phyloP scores from a whole-genome alignment of 345 rosid species.

The Lepidium didymum region DNA sequence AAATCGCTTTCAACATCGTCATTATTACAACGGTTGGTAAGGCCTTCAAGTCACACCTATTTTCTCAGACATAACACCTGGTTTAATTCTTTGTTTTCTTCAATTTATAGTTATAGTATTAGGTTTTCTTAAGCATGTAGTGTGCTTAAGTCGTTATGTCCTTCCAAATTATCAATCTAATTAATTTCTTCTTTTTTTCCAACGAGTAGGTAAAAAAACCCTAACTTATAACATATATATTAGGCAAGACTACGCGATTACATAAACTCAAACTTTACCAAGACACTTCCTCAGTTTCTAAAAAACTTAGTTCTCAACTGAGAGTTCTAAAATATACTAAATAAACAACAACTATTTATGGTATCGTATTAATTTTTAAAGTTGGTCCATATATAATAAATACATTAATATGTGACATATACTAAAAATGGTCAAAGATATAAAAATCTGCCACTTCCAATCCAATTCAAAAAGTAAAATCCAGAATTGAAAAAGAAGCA shows the following conservation, averaged over 20 bases:
- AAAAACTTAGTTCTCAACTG: no score
- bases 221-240: no score
- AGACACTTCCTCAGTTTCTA: no score
- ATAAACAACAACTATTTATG: background rate
- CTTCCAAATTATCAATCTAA: no score
- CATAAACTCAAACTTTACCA: no score
- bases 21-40: background rate
- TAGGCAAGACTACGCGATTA: no score
- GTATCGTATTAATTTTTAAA: background rate
- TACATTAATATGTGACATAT: background rate
- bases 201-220: no score
- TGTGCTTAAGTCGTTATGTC: background rate
- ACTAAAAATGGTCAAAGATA: slow-evolving; percentile 15
- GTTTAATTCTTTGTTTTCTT: background rate
- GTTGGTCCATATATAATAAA: background rate
- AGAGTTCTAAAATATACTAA: no score
- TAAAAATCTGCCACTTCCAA: slow-evolving; percentile 1
- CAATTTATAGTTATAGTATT: background rate
- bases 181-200: no score
- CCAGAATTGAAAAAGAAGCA: slow-evolving; percentile 1
- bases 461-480: background rate
- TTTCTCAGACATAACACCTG: background rate
- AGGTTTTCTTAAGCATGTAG: background rate
- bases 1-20: background rate
- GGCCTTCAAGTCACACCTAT: background rate